Base-by-base conservation (phyloP, 768 basidiomycete species). In the Clitopilus hobsonii region DNA sequence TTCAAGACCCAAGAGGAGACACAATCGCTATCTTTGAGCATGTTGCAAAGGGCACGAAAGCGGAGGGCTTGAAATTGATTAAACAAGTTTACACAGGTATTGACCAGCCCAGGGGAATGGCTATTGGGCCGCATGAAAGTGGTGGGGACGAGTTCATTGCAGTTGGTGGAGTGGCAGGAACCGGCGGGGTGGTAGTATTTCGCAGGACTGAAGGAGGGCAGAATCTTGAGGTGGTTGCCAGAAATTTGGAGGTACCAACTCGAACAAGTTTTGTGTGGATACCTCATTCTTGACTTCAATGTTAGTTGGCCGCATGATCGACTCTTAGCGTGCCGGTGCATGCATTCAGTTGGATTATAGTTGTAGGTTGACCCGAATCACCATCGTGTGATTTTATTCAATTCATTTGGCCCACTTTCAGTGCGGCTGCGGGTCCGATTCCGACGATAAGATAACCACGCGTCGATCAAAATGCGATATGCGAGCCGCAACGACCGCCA, bases 51-150 rank as follows among this genome's bases (percentile, higher is more conserved):
- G 59, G 36, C 24, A 59, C 63, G 11, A 29, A 23, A 6, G 26
- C 54, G 22, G 72, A 68, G 51, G 60, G 62, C 28, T 67, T 73
- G 50, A 62, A 60, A 25, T 61, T 77, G 5, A 65, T 80, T 6
- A 61, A 59, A 3, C 82, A 86, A 54, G 78, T 86, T 18, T 85
- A 76, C 69, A 87, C 84, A 0, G 83, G 85, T 10, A 66, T 86
- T 51, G 71, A 82, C 59, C 81, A 86, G 63, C 76, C 88, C 28
- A 72, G 85, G 26, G 86, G 85, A 3, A 87, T 89, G 84, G 75
- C 78, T 67, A 72, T 87, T 53, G 80, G 81, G 4, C 74, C 77
- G 2, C 59, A 67, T 54, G 64, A 69, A n/a, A 74, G 75, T 4
- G 78, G 73, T 25, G 78, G 76, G 25, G 81, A 81, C 49, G 77